Percentiles rank a stretch among this genome's conserved stretches.
These are phyloP conservation scores for Geranomyces michiganensis DNA, from an alignment of 192 early-diverging fungal species.

Conservation along the genomic window DNA sequence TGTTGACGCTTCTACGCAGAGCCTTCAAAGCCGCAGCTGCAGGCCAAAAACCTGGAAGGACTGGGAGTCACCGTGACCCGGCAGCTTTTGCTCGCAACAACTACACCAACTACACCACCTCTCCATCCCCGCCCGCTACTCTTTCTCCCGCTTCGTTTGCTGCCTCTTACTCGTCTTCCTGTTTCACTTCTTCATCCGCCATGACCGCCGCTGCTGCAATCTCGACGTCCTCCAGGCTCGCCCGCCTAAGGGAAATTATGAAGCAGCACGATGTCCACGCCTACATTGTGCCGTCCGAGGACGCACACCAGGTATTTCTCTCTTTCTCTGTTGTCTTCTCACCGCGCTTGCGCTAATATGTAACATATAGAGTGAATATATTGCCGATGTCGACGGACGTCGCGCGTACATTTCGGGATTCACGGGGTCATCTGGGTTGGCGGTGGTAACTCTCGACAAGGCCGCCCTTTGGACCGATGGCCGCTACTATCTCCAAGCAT, in stretches of 20 bases:
- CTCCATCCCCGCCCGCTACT: no score
- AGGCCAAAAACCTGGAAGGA: no score
- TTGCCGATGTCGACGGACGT: slow-evolving; percentile 84
- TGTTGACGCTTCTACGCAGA: no score
- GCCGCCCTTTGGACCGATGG: slow-evolving; percentile 97
- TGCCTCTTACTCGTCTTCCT: no score
- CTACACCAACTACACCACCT: no score
- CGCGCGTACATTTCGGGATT: slow-evolving; percentile 93
- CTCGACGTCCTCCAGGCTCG: slow-evolving; percentile 44
- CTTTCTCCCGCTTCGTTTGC: no score
- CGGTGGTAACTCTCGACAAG: slow-evolving; percentile 76
- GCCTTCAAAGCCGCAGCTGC: no score
- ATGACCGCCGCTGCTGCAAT: slow-evolving; percentile 1
- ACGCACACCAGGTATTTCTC: slow-evolving; percentile 85
- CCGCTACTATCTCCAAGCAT: slow-evolving; percentile 95
- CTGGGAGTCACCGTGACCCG: no score
- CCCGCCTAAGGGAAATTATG: slow-evolving; percentile 67
- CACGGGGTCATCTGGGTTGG: slow-evolving; percentile 95
- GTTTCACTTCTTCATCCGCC: not conserved
- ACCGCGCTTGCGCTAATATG: not conserved
- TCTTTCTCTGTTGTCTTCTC: no score
- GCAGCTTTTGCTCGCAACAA: no score
- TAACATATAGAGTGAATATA: slow-evolving; percentile 85
- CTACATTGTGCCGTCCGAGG: slow-evolving; percentile 89
- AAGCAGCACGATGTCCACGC: slow-evolving; percentile 34